Conservation (phyloP, 257 asterid species). For the Pogostemon cablin region DNA sequence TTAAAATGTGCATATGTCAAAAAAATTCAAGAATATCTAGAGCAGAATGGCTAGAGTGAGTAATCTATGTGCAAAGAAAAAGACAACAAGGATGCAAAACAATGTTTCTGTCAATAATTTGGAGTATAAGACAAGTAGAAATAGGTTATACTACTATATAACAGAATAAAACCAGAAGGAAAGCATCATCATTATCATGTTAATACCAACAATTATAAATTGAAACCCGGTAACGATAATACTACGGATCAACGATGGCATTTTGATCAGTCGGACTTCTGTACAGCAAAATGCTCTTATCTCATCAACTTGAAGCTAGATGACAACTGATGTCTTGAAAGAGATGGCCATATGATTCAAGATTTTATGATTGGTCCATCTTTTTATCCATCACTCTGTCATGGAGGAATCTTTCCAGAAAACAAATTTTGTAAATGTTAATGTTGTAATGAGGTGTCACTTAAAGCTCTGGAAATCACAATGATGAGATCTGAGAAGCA, state of each 20-base stretch:
- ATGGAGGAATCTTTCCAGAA: constrained; percentile 51
- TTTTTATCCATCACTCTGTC: constrained; percentile 37
- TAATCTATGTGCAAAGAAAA: neutral
- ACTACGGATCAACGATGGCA: constrained; percentile 29
- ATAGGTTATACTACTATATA: neutral
- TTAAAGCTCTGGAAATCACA: constrained; percentile 34
- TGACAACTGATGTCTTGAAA: constrained; percentile 36
- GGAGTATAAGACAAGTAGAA: neutral
- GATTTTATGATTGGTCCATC: constrained; percentile 43
- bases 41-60: neutral
- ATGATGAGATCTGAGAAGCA: constrained; percentile 24
- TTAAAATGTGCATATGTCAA: neutral
- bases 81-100: constrained; percentile 6
- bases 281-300: constrained; percentile 43
- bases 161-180: neutral
- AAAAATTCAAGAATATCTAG: neutral
- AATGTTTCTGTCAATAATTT: constrained; percentile 25
- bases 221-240: constrained; percentile 23
- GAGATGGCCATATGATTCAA: constrained; percentile 42
- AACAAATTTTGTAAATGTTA: constrained; percentile 44
- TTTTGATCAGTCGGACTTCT: constrained; percentile 38
- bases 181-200: neutral
- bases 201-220: constrained; percentile 1
- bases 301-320: constrained; percentile 37
- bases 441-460: constrained; percentile 33